Base-by-base conservation (phyloP, 78 protist genomes). In the Chrysochromulina parva region DNA sequence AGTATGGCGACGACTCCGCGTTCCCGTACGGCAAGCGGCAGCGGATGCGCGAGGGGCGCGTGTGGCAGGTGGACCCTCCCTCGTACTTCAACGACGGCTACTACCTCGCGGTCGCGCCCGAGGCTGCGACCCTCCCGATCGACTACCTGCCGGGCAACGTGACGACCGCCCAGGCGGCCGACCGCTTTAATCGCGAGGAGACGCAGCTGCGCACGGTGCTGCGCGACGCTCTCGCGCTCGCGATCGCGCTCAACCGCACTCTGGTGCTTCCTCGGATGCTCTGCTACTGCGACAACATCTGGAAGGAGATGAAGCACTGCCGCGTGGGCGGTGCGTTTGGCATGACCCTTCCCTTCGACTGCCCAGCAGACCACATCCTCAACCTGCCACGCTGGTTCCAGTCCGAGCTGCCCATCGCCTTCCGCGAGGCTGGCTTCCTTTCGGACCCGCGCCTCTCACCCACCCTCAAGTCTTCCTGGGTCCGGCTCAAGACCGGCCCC, bases 281-380 rank as follows among this genome's bases (percentile, higher is more conserved):
- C n/a, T 74, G 80, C 82, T 74, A 74, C 55, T 74, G 82, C 55
- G 82, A 74, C 55, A 74, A 74, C 57, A 74, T 74, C 24, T 74
- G 82, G 82, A 74, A 74, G 24, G 82, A 74, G 82, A 74, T 74
- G 82, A 74, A 74, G 82, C 82, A 74, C 24, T 74, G 82, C 55
- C 13, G 26, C 4, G 82, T 74, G 20, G 82, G 82, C 82, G 82
- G 82, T 17, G 82, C 82, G 38, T 74, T 74, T 48, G 82, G 82
- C 13, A 74, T 74, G 82, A 48, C 55, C 3, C 82, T 74, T 13
- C 82, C 82, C 53, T 74, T 74, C 24, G 82, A 74, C 55, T 74
- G 82, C 55, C 82, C 82, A 1, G 82, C 82, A 4, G 82, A 74
- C 24, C 82, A 74, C 82, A 74, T 74, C 26, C 28, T 74, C 26